Evolutionary conservation across 768 basidiomycete genomes (phyloP).

Genomic region (Amyloporia xantha): DNA sequence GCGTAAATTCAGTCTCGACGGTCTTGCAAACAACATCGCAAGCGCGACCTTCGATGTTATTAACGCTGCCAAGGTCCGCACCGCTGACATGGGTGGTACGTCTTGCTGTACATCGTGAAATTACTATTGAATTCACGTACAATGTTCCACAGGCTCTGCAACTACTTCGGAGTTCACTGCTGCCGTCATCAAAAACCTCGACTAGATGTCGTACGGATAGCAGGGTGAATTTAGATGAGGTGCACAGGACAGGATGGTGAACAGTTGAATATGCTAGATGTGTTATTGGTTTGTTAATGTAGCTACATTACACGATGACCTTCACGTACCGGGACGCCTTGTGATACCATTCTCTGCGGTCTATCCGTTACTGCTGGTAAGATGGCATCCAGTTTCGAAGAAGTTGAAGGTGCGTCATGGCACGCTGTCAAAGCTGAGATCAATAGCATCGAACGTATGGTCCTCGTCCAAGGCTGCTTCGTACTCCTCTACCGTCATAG

Average conservation of each 20-base stretch:
- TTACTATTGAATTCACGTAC: not conserved
- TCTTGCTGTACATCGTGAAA: constrained; percentile 10
- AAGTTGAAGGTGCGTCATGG: too few relatives aligned
- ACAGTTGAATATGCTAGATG: constrained; percentile 7
- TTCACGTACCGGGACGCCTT: constrained; percentile 9
- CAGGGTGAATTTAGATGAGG: not conserved
- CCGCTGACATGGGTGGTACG: constrained; percentile 93
- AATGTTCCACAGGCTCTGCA: constrained; percentile 53
- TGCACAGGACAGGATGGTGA: constrained; percentile 5
- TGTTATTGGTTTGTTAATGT: constrained; percentile 14
- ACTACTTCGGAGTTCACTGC: constrained; percentile 94
- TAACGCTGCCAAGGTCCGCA: constrained; percentile 80
- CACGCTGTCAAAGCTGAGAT: constrained; percentile 21
- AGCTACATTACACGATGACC: constrained; percentile 16
- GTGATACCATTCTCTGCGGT: too few relatives aligned
- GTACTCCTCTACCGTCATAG: constrained; percentile 42
- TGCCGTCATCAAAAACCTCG: constrained; percentile 81
- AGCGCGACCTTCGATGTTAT: constrained; percentile 90
- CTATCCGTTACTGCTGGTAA: too few relatives aligned
- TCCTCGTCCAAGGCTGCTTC: constrained; percentile 46
- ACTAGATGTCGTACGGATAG: constrained; percentile 14
- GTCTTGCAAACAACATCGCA: constrained; percentile 91
- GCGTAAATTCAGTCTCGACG: constrained; percentile 66
- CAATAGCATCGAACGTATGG: constrained; percentile 38
- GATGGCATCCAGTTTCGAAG: too few relatives aligned